These are phyloP conservation scores for Cladophialophora yegresii DNA, from an alignment of 2,329 filamentous ascomycete species.

Conservation along the genomic window DNA sequence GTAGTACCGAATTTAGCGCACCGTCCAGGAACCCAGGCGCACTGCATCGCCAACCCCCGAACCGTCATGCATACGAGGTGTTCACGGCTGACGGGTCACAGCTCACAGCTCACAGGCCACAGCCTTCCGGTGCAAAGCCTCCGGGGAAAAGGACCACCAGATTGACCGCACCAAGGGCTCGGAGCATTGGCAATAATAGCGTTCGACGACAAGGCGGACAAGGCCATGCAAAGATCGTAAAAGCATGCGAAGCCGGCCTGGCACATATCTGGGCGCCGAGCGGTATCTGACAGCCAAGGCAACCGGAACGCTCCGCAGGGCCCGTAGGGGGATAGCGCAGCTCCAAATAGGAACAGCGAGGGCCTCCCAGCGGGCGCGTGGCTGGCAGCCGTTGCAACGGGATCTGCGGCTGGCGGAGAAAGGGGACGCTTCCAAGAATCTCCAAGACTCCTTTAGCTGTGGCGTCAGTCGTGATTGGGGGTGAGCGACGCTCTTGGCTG, in stretches of 20 bases:
- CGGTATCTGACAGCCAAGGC: constrained; percentile 26
- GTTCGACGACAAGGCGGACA: constrained; percentile 4
- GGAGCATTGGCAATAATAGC: constrained; percentile 10
- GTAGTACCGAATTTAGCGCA: background rate
- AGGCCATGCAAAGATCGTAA: constrained; percentile 5
- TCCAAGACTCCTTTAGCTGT: constrained; percentile 8
- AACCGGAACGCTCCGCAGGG: constrained; percentile 14
- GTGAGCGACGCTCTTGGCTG: background rate
- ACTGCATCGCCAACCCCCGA: constrained; percentile 5
- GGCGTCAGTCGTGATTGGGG: constrained; percentile 7
- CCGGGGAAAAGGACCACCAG: background rate
- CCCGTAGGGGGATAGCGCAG: constrained; percentile 4
- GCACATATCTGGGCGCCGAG: constrained; percentile 23
- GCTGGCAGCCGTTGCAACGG: constrained; percentile 2
- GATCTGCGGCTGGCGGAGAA: constrained; percentile 12
- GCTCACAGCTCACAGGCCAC: background rate
- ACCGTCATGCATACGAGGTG: background rate
- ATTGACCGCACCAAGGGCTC: background rate
- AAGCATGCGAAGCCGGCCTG: constrained; percentile 9
- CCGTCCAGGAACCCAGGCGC: background rate
- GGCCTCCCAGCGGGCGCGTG: constrained; percentile 8
- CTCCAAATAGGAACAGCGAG: background rate
- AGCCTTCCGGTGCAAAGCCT: background rate
- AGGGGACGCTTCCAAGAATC: constrained; percentile 11
- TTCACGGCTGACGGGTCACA: background rate